Percentiles rank a stretch among this genome's conserved stretches.
These are phyloP conservation scores for Pseudopithomyces chartarum DNA, from an alignment of 2,329 filamentous ascomycete species.

Conservation along the genomic window DNA sequence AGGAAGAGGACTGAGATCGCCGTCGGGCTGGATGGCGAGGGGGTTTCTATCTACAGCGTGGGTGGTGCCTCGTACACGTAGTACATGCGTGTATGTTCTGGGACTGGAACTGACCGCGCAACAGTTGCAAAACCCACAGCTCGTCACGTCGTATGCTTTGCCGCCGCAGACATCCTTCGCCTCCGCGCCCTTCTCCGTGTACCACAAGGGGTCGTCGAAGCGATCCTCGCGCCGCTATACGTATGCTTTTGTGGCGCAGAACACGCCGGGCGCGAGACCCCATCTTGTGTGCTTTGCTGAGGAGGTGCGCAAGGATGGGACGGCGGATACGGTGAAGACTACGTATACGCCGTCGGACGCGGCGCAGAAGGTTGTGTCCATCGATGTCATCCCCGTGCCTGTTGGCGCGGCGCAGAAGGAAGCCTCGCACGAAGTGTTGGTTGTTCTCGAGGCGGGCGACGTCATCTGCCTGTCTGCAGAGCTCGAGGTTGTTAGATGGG, in stretches of 20 bases:
- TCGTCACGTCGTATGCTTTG: constrained; percentile 65
- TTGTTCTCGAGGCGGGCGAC: constrained; percentile 65
- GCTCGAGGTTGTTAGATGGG: constrained; percentile 40
- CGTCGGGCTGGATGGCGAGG: constrained; percentile 64
- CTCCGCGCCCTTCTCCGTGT: constrained; percentile 63
- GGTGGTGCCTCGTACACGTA: background rate
- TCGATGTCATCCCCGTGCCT: constrained; percentile 39
- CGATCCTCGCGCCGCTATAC: constrained; percentile 58
- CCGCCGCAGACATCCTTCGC: constrained; percentile 64
- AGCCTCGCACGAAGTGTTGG: constrained; percentile 55
- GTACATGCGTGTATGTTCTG: constrained; percentile 6
- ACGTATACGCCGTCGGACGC: constrained; percentile 31
- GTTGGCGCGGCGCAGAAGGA: constrained; percentile 19
- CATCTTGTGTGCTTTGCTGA: constrained; percentile 62
- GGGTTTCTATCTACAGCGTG: constrained; percentile 67
- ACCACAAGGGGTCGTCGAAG: constrained; percentile 54
- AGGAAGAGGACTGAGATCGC: constrained; percentile 67
- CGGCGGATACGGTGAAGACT: constrained; percentile 39
- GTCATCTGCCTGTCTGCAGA: constrained; percentile 66
- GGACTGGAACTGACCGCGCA: constrained; percentile 15
- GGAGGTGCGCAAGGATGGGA: constrained; percentile 44
- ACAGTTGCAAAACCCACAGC: constrained; percentile 64
- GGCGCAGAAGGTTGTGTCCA: constrained; percentile 28
- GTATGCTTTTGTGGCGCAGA: constrained; percentile 57
- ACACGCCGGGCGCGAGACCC: constrained; percentile 52